Percentiles rank a stretch among this genome's conserved stretches.
Evolutionary conservation across 2,329 filamentous ascomycete species (phyloP).

Genomic region (Stachybotrys chartarum): DNA sequence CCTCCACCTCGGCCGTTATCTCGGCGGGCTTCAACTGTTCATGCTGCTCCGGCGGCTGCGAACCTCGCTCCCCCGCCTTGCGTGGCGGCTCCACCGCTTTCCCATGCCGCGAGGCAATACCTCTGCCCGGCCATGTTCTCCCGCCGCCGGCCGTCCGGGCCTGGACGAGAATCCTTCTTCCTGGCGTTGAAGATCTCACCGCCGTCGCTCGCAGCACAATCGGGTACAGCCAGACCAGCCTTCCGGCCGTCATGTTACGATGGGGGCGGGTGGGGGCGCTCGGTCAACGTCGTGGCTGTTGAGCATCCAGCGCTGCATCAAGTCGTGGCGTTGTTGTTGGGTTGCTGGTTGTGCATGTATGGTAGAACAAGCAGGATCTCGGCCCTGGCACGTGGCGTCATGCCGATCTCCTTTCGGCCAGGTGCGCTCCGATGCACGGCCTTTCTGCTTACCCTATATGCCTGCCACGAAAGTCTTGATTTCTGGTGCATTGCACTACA

Average conservation of each 20-base stretch:
- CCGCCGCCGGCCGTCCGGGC: slow-evolving; percentile 34
- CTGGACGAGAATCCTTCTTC: neutral
- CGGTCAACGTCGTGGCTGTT: neutral
- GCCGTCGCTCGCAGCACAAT: slow-evolving; percentile 50
- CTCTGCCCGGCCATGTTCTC: slow-evolving; percentile 29
- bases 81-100: slow-evolving; percentile 51
- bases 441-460: too few species aligned
- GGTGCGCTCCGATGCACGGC: too few species aligned
- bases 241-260: slow-evolving; percentile 48
- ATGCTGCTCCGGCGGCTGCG: slow-evolving; percentile 5
- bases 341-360: neutral
- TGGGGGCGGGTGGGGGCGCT: slow-evolving; percentile 6
- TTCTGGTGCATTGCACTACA: too few species aligned
- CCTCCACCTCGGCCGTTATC: slow-evolving; percentile 4
- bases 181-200: neutral
- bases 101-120: slow-evolving; percentile 49
- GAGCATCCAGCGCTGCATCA: neutral
- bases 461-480: too few species aligned
- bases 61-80: slow-evolving; percentile 9
- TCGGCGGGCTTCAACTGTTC: slow-evolving; percentile 15
- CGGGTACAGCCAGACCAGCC: slow-evolving; percentile 63
- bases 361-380: neutral
- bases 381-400: slow-evolving; percentile 17
- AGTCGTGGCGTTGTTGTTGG: too few species aligned
- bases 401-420: slow-evolving; percentile 4